Percentiles rank a stretch among this genome's conserved stretches.
phyloP scores from a whole-genome alignment of 257 asterid species.

The Eustoma russellianum region DNA sequence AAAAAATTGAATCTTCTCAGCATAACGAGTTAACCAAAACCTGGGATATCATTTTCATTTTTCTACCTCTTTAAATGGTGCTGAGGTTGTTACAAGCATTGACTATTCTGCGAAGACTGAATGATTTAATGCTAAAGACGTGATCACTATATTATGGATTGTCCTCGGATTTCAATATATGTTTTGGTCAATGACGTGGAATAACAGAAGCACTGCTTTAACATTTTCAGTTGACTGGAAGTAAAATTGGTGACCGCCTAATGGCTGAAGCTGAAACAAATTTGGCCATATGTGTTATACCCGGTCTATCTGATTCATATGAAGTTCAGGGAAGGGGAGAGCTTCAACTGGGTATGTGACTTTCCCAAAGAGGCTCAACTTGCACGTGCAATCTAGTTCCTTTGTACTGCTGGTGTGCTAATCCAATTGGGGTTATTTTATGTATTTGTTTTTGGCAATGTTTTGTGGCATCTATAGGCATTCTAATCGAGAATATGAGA shows the following conservation, averaged over 20 bases:
- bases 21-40: too few relatives aligned
- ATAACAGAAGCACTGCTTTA: not conserved
- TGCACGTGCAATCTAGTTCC: not conserved
- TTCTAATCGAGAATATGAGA: slow-evolving; percentile 95
- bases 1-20: too few relatives aligned
- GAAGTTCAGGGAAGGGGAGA: slow-evolving; percentile 99
- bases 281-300: slow-evolving; percentile 89
- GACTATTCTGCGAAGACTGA: not conserved
- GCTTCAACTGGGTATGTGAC: slow-evolving; percentile 83
- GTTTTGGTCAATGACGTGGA: not conserved
- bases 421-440: not conserved
- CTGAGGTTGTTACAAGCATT: not conserved
- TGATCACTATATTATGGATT: not conserved
- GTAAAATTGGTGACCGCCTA: slow-evolving; percentile 92
- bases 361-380: not conserved
- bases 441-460: slow-evolving; percentile 6
- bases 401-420: not conserved
- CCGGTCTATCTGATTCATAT: slow-evolving; percentile 79
- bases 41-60: not conserved
- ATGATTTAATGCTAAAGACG: not conserved
- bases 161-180: not conserved
- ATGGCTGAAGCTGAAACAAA: slow-evolving; percentile 93
- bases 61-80: not conserved
- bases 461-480: slow-evolving; percentile 35
- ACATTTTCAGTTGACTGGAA: slow-evolving; percentile 71